phyloP scores from a whole-genome alignment of 441 rosid genomes.

The Populus hybrid region DNA sequence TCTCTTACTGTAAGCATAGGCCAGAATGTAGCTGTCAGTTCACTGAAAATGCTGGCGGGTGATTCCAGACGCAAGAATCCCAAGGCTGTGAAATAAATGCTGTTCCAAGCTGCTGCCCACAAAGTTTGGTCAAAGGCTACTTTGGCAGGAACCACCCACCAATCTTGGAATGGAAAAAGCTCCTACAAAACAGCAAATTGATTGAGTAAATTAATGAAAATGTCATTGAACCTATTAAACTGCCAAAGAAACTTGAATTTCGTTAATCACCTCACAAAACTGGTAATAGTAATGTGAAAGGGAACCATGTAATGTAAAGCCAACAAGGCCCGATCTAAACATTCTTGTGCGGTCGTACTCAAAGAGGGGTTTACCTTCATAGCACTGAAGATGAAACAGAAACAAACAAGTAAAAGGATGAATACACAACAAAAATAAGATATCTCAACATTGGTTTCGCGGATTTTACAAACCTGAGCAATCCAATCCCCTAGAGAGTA shows the following conservation, averaged over 20 bases:
- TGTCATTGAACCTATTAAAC: background rate
- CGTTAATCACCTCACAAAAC: constrained; percentile 65
- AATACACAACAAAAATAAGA: background rate
- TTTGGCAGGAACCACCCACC: constrained; percentile 97
- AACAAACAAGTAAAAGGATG: background rate
- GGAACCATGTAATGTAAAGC: constrained; percentile 89
- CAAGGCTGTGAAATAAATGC: constrained; percentile 64
- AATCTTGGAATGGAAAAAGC: constrained; percentile 76
- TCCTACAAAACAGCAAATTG: constrained; percentile 30
- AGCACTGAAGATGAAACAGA: constrained; percentile 45
- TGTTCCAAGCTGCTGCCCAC: constrained; percentile 92
- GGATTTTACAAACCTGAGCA: constrained; percentile 64
- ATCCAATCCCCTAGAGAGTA: constrained; percentile 97
- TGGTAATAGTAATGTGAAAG: constrained; percentile 93
- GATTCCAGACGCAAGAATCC: constrained; percentile 81
- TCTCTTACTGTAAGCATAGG: constrained; percentile 82
- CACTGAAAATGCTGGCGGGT: constrained; percentile 52
- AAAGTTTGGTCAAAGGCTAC: constrained; percentile 82
- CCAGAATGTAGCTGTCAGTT: constrained; percentile 68
- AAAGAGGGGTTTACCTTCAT: constrained; percentile 83
- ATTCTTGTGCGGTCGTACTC: constrained; percentile 78
- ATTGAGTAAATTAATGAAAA: background rate
- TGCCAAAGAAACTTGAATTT: background rate
- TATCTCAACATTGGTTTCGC: background rate
- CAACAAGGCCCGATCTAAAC: constrained; percentile 93